Evolutionary conservation across 257 asterid species (phyloP), one percentile per base, ranked within the genome.

Genomic region (Haberlea rhodopensis): DNA sequence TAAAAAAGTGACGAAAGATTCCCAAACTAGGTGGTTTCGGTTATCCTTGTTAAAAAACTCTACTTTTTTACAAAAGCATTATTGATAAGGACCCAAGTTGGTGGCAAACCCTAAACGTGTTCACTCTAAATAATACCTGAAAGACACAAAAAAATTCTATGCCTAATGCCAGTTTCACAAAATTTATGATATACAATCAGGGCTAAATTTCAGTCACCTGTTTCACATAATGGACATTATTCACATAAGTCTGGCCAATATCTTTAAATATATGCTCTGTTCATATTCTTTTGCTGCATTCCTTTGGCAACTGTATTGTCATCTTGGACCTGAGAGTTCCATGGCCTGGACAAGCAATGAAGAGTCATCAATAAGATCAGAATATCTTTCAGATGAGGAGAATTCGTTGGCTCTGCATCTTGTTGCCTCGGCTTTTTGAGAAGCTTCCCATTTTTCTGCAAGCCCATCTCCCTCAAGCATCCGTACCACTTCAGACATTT

Each of bases 391-490:
- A 0, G 96, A 89, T 32, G 95, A 82, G 1, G 94, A 85, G 73
- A 87, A 89, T 55, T 87, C 96, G 22, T 92, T 92, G 2, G 87
- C 80, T 68, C 90, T 75, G 72, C 86, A 79, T 53, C 87, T 82
- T 0, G 84, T 77, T 6, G 88, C 66, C 71, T 85, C 96, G 1
- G 87, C 88, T 69, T 86, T 87, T 61, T 85, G 96, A 5, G 98
- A 87, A 19, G 95, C 96, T 75, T 87, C 99, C 99, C 99, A 94
- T 73, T 87, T 94, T 53, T 94, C 97, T 1, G 94, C 97, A 0
- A 90, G 95, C 49, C 97, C 99, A 23, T 89, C 99, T 5, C 99
- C 99, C 79, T 87, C 97, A 0, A 94, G 89, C 99, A 94, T 90
- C 63, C 97, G 73, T 3, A 94, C 95, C 43, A 94, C 97, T 71